Percentiles rank a stretch among this genome's conserved stretches.
phyloP scores from a whole-genome alignment of 768 basidiomycete species.

The Mycena capillaripes region DNA sequence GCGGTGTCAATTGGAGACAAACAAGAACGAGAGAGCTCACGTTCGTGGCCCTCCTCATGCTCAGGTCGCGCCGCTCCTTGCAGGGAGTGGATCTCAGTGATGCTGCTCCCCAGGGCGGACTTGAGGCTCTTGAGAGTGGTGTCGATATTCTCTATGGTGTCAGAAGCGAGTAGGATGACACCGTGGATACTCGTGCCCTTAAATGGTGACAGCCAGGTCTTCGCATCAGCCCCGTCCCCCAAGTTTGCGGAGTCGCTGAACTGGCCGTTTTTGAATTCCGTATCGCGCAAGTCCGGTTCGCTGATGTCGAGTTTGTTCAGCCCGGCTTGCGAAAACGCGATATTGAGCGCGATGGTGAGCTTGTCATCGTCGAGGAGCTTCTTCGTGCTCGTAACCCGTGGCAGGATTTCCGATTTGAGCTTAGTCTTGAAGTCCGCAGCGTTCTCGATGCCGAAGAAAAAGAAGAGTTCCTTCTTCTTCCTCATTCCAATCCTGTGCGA shows the following conservation, averaged over 20 bases:
- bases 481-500: conserved; percentile 39
- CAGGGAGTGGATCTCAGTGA: conserved; percentile 34
- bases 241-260: conserved; percentile 15
- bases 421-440: conserved; percentile 35
- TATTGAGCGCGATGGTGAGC: conserved; percentile 38
- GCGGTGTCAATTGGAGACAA: background rate
- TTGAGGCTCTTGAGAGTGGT: conserved; percentile 16
- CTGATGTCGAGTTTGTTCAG: conserved; percentile 11
- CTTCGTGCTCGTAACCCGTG: conserved; percentile 36
- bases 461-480: conserved; percentile 42
- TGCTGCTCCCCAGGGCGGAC: conserved; percentile 19
- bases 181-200: conserved; percentile 35
- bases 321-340: conserved; percentile 41
- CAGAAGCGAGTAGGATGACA: conserved; percentile 38
- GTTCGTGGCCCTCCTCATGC: conserved; percentile 43
- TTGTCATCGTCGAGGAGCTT: conserved; percentile 24
- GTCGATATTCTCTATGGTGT: conserved; percentile 29
- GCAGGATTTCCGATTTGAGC: conserved; percentile 23
- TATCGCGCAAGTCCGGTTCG: background rate
- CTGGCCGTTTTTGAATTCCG: conserved; percentile 31
- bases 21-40: conserved; percentile 40
- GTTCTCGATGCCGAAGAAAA: conserved; percentile 40
- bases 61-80: conserved; percentile 41
- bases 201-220: conserved; percentile 35
- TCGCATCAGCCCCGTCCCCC: conserved; percentile 31